Evolutionary conservation across 345 rosid species (phyloP).

Genomic region (Citrus medica): DNA sequence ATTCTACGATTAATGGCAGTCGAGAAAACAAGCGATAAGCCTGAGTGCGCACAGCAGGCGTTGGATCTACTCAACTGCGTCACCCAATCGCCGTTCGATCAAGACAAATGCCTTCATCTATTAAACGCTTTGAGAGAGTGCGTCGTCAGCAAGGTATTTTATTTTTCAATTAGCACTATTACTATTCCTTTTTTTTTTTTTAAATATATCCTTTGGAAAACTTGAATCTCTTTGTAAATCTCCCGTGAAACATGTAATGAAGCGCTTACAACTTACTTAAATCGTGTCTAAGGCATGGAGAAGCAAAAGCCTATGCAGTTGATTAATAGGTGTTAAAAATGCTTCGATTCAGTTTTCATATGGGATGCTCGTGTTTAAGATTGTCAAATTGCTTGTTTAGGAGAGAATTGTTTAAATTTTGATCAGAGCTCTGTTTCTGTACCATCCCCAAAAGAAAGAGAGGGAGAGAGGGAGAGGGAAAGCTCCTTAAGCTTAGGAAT

Average conservation of each 20-base stretch:
- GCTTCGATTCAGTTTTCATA: neutral
- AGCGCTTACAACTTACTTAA: neutral
- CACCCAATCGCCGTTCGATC: conserved; percentile 58
- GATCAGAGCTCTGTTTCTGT: neutral
- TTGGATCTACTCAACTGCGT: conserved; percentile 83
- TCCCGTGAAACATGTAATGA: neutral
- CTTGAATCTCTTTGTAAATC: neutral
- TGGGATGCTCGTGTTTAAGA: neutral
- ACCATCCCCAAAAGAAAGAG: neutral
- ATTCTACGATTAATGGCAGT: conserved; percentile 4
- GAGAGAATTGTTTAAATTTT: neutral
- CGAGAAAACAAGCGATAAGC: conserved; percentile 39
- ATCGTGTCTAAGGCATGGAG: neutral
- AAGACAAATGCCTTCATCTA: conserved; percentile 54
- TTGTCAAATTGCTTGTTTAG: neutral
- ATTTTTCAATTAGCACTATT: neutral
- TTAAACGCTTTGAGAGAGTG: conserved; percentile 64
- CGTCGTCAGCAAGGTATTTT: conserved; percentile 57
- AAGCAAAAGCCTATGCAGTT: neutral
- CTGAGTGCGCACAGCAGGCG: conserved; percentile 69
- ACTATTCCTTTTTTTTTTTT: neutral
- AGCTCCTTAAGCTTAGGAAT: neutral
- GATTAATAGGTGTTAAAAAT: neutral
- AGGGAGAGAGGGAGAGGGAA: neutral
- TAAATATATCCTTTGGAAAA: neutral